These are phyloP conservation scores for Wickerhamomyces canadensis DNA, from an alignment of 805 yeast species.

Conservation along the genomic window DNA sequence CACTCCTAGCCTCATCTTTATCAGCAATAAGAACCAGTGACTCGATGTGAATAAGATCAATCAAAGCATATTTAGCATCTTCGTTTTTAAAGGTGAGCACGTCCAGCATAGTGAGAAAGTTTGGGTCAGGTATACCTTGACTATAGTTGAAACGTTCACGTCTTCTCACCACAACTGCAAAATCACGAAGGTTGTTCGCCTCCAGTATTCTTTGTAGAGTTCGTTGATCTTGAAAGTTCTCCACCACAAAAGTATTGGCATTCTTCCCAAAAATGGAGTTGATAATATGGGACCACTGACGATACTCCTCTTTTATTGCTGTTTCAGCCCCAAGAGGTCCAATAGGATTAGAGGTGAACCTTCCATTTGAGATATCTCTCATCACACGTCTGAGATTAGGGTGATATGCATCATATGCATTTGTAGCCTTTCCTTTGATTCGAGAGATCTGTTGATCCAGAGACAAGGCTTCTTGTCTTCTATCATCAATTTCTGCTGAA, in stretches of 20 bases:
- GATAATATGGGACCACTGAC: constrained; percentile 54
- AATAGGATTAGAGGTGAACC: constrained; percentile 48
- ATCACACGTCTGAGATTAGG: constrained; percentile 1
- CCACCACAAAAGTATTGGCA: constrained; percentile 63
- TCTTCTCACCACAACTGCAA: constrained; percentile 44
- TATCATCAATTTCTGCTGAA: constrained; percentile 2
- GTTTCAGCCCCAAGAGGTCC: constrained; percentile 78
- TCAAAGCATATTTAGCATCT: constrained; percentile 51
- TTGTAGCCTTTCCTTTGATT: background rate
- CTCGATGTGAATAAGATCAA: constrained; percentile 61
- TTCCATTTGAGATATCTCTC: constrained; percentile 17
- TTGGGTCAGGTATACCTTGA: constrained; percentile 35
- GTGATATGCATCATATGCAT: constrained; percentile 11
- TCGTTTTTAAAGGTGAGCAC: constrained; percentile 51
- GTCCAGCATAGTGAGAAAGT: constrained; percentile 50
- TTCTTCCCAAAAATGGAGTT: constrained; percentile 48
- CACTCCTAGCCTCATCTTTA: constrained; percentile 43
- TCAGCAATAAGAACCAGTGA: constrained; percentile 46
- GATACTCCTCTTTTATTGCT: constrained; percentile 46
- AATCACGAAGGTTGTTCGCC: constrained; percentile 25
- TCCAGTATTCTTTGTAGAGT: constrained; percentile 32
- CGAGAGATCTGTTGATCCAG: constrained; percentile 2
- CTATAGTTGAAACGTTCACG: constrained; percentile 54
- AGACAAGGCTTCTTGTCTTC: constrained; percentile 7
- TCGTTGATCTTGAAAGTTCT: constrained; percentile 53